Percentiles rank a stretch among this genome's conserved stretches.
Evolutionary conservation across 495 filamentous ascomycete genomes (phyloP).

Genomic region (Penicillium egyptiacum): DNA sequence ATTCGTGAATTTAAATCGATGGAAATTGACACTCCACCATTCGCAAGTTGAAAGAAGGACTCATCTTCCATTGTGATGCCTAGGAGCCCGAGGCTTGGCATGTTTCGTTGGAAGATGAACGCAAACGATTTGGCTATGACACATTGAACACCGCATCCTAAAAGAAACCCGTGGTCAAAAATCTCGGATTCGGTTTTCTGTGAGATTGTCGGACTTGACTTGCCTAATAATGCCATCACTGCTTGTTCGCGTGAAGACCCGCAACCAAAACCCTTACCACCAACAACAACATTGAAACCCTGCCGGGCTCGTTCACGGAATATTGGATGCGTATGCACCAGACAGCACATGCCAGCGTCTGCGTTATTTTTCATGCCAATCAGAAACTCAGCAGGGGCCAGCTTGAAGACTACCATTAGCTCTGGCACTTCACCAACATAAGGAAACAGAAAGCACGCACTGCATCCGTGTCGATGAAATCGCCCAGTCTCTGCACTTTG

Average conservation of each 20-base stretch:
- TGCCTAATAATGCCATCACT: constrained; percentile 37
- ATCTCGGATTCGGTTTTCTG: neutral
- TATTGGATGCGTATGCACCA: constrained; percentile 28
- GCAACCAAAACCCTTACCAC: constrained; percentile 43
- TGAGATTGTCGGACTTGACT: neutral
- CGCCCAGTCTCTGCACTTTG: constrained; percentile 24
- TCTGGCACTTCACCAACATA: neutral
- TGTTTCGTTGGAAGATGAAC: constrained; percentile 45
- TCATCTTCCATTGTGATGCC: constrained; percentile 38
- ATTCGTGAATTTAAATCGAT: too few species aligned
- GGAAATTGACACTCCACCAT: constrained; percentile 18
- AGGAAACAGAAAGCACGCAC: too few species aligned
- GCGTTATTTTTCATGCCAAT: constrained; percentile 23
- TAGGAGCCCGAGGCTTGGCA: constrained; percentile 40
- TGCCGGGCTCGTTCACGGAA: constrained; percentile 36
- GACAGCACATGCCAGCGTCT: constrained; percentile 27
- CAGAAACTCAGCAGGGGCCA: constrained; percentile 37
- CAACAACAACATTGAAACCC: constrained; percentile 42
- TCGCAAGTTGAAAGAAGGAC: constrained; percentile 34
- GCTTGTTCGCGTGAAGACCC: constrained; percentile 47
- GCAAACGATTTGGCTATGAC: constrained; percentile 44
- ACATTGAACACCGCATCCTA: constrained; percentile 27
- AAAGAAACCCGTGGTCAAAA: neutral
- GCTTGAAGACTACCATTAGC: constrained; percentile 8
- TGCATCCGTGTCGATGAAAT: too few species aligned